Conservation (phyloP, 305 asterid genomes). For the Fraxinus sp. region DNA sequence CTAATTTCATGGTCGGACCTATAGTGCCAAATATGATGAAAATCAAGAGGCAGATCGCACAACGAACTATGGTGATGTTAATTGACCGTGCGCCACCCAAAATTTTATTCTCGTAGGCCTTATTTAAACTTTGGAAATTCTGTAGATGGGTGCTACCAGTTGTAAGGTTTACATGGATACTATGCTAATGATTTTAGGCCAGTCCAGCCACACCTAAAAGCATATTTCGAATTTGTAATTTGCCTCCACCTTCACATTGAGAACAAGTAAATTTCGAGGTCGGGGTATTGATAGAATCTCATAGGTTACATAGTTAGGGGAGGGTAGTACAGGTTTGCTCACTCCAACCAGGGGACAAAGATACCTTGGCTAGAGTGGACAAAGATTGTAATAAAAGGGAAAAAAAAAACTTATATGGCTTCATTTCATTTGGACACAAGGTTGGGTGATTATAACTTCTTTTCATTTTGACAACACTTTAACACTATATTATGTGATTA, state of each 20-base stretch:
- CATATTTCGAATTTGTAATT: no score
- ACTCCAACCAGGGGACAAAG: neutral
- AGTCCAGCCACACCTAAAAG: neutral
- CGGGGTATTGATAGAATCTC: neutral
- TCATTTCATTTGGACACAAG: neutral
- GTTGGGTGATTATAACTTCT: neutral
- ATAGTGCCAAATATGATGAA: neutral
- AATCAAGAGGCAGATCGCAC: neutral
- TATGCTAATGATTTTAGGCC: neutral
- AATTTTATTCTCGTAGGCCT: neutral
- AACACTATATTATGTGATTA: neutral
- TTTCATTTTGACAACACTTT: neutral
- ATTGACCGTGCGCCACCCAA: neutral
- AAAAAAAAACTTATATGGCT: neutral
- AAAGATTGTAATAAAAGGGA: neutral
- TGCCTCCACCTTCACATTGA: neutral
- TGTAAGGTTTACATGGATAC: neutral
- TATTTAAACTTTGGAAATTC: neutral
- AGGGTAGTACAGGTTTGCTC: neutral
- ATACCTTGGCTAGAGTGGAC: slow-evolving; percentile 5
- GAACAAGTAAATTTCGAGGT: neutral
- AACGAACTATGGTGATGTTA: neutral
- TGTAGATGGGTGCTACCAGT: neutral
- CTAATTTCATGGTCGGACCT: neutral
- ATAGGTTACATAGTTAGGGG: neutral